Base-by-base conservation (phyloP, 768 basidiomycete species). In the Dentipellis sp. region DNA sequence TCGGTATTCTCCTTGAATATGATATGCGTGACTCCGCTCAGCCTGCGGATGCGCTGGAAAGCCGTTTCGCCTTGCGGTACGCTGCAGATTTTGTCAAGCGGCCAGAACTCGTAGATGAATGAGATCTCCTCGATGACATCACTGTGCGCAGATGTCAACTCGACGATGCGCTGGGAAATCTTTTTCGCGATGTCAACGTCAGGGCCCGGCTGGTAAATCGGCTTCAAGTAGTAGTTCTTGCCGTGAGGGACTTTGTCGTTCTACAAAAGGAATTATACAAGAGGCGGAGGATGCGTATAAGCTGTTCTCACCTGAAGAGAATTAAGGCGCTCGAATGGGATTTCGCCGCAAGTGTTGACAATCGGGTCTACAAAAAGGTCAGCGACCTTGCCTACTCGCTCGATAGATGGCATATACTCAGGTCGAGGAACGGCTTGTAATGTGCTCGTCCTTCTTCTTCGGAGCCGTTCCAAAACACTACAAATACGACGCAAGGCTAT, bases 381-480 rank as follows among this genome's bases (percentile, higher is more conserved):
- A 29, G 29, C 29, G 29, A 29, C 29, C 29, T 29, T 29, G 29
- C 29, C 3, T 29, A 29, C 11, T 11, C 16, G 10, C 29, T 22
- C 8, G 37, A 17, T 8, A n/a, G 29, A 17, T 14, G 7, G 19
- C 16, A 59, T 67, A 22, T 58, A 77, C 77, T 68, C 3, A 80
- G 63, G 50, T 78, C 76, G 49, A 74, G 68, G 61, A 81, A 73
- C 10, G 62, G 47, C 63, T 78, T 75, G 63, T 67, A 79, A 12
- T 64, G 65, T 22, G 64, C 63, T 36, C 74, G 66, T 36, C 76
- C 79, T 59, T 80, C 78, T 1, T 63, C 70, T 57, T 76, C 77
- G 0, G 75, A 65, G 0, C 79, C 79, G 59, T 81, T 78, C 60
- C 72, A 79, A 59, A 80, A 80, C 5, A 74, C 42, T 16, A 69